Evolutionary conservation across 2,329 filamentous ascomycete genomes (phyloP).

Genomic region (Xylariaceae sp.): DNA sequence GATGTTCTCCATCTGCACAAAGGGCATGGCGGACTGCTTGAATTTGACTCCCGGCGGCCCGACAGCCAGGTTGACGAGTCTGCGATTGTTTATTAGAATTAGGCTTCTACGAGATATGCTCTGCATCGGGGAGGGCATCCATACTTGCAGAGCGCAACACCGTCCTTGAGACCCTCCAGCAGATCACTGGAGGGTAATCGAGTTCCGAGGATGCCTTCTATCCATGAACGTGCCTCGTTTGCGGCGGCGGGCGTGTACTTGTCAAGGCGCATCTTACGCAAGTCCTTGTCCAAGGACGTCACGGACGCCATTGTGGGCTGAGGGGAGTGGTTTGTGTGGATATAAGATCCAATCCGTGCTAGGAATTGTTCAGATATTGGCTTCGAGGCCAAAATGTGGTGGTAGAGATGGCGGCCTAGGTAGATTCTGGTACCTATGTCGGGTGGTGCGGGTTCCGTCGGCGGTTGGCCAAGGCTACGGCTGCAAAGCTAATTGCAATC

Average conservation of each 20-base stretch:
- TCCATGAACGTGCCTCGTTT: conserved; percentile 81
- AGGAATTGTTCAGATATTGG: no score
- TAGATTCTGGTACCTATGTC: no score
- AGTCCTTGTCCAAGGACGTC: conserved; percentile 87
- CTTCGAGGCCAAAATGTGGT: no score
- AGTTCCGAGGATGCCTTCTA: conserved; percentile 77
- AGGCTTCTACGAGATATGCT: conserved; percentile 1
- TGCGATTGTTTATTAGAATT: conserved; percentile 34
- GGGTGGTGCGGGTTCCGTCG: no score
- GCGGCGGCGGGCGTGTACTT: conserved; percentile 91
- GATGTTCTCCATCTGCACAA: conserved; percentile 99
- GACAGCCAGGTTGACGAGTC: conserved; percentile 76
- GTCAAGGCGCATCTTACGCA: conserved; percentile 87
- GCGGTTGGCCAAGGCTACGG: no score
- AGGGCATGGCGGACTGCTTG: conserved; percentile 92
- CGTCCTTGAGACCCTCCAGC: conserved; percentile 84
- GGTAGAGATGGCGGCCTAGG: no score
- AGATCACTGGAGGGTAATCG: conserved; percentile 71
- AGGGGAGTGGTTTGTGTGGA: neutral
- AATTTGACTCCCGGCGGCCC: conserved; percentile 80
- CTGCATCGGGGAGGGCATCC: conserved; percentile 28
- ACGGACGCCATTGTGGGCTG: conserved; percentile 76
- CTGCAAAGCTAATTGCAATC: no score
- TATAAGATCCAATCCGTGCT: neutral
- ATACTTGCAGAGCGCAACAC: conserved; percentile 88